These are phyloP conservation scores for Clitoria ternatea DNA, from an alignment of 306 rosid genomes.

Conservation along the genomic window DNA sequence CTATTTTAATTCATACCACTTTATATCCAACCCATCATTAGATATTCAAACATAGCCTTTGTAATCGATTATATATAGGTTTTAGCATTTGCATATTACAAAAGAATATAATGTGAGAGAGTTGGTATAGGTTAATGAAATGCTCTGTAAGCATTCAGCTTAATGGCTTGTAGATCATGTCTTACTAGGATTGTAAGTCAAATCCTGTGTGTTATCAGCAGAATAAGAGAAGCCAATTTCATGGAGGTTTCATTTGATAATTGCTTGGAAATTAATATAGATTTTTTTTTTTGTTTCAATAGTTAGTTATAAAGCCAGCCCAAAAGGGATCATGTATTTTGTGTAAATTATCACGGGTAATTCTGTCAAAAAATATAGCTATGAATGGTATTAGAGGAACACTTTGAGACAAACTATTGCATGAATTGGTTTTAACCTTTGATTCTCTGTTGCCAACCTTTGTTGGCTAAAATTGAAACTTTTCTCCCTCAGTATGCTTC, in stretches of 20 bases:
- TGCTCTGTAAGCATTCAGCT: neutral
- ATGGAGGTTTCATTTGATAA: neutral
- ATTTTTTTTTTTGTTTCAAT: conserved; percentile 6
- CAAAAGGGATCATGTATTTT: neutral
- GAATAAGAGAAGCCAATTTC: neutral
- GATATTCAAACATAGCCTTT: neutral
- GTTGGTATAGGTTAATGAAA: neutral
- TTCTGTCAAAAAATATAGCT: neutral
- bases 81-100: neutral
- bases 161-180: neutral
- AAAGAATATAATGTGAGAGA: neutral
- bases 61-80: neutral
- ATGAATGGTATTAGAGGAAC: neutral
- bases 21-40: neutral
- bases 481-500: no score
- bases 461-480: no score
- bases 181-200: neutral
- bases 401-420: neutral
- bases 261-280: neutral
- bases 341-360: neutral
- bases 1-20: neutral
- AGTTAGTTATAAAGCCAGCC: neutral
- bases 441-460: no score
- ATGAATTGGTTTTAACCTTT: neutral
- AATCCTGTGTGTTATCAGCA: neutral